Percentiles rank a stretch among this genome's conserved stretches.
Conservation (phyloP, 73 alveolate species). For the Paramecium sonneborni region DNA sequence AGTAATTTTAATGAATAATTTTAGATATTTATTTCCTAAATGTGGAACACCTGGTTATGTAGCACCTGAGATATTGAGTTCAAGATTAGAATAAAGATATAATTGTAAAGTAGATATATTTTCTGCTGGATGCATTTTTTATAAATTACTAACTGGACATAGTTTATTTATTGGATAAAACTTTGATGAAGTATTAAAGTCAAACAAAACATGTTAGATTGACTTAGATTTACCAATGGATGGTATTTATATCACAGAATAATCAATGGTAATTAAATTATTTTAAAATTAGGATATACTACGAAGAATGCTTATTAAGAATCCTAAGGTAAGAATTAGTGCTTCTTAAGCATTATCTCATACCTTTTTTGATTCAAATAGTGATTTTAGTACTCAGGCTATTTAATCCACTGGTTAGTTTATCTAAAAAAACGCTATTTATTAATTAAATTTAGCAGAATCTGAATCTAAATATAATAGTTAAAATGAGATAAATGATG, state of each 20-base stretch:
- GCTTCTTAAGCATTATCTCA: conserved; percentile 33
- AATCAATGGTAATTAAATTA: not conserved
- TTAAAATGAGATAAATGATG: not conserved
- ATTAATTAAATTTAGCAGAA: not conserved
- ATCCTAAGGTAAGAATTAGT: conserved; percentile 51
- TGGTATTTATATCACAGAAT: not conserved
- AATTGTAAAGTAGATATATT: conserved; percentile 58
- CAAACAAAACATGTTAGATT: not conserved
- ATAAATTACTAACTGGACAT: conserved; percentile 67
- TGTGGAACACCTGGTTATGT: conserved; percentile 77
- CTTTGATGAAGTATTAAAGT: conserved; percentile 46
- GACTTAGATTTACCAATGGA: conserved; percentile 18
- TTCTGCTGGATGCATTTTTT: conserved; percentile 64
- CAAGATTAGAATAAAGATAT: conserved; percentile 31
- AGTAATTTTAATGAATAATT: not conserved
- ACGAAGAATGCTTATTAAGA: conserved; percentile 42
- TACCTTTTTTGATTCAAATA: not conserved
- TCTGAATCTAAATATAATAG: not conserved
- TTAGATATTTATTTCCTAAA: conserved; percentile 41
- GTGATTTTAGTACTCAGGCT: conserved; percentile 5
- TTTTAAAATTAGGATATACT: conserved; percentile 23
- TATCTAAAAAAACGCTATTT: not conserved
- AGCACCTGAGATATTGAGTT: conserved; percentile 74
- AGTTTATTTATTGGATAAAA: conserved; percentile 42
- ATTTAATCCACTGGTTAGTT: not conserved